phyloP scores from a whole-genome alignment of 192 early-diverging fungal species.

The Mortierella alpina region DNA sequence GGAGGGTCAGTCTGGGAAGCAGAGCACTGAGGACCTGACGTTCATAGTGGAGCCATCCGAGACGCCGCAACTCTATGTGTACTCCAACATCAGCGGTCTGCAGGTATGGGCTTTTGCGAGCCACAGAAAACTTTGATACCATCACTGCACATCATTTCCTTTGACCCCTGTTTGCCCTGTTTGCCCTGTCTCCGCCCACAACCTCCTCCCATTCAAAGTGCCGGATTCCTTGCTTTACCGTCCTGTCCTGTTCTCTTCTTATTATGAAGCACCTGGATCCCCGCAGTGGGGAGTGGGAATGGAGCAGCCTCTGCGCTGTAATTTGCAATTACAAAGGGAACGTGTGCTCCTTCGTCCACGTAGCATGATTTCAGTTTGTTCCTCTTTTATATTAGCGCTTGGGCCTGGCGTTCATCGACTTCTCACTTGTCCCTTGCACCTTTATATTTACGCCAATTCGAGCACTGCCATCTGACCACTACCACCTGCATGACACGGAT shows the following conservation, averaged over 20 bases:
- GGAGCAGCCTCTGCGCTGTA: no score
- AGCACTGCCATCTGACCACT: background rate
- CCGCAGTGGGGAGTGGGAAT: no score
- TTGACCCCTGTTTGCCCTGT: background rate
- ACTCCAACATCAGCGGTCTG: slow-evolving; percentile 60
- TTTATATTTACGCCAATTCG: background rate
- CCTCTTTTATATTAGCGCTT: background rate
- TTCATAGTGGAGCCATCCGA: slow-evolving; percentile 83
- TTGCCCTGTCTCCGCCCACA: background rate
- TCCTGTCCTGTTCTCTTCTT: no score
- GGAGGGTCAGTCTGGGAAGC: slow-evolving; percentile 10
- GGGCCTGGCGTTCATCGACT: background rate
- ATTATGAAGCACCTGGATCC: no score
- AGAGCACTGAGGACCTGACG: slow-evolving; percentile 56
- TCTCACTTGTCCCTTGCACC: slow-evolving; percentile 1
- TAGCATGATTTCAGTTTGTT: slow-evolving; percentile 10
- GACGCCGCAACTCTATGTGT: slow-evolving; percentile 73
- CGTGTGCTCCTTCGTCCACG: slow-evolving; percentile 27
- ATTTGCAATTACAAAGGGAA: slow-evolving; percentile 27
- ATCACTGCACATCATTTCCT: slow-evolving; percentile 1
- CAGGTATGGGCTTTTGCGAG: slow-evolving; percentile 53
- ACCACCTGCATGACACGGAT: background rate
- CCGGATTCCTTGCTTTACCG: no score
- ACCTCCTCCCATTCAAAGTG: no score
- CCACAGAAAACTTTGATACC: background rate